Evolutionary conservation across 208 protist species (phyloP), one percentile per base, ranked within the genome.

Genomic region (Herpetomonas tarakana): DNA sequence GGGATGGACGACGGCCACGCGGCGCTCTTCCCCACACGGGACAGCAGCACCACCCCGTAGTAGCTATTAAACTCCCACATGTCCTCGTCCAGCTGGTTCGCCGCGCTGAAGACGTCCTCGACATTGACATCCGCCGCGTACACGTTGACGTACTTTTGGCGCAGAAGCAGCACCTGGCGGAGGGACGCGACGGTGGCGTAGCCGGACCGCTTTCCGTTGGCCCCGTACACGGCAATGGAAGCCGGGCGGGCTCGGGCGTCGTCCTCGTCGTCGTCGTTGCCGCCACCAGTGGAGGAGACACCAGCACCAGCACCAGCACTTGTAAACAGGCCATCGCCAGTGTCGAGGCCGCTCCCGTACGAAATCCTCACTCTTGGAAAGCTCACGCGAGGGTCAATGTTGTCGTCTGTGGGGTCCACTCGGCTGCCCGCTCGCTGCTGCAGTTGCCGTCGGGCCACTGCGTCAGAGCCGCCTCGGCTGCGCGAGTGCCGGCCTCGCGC

Each of bases 61-160:
- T 94, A 94, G 55, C 52, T 91, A 74, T 92, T 90, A 72, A 91
- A 94, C 78, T 94, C 86, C 81, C 82, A 93, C 28, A 78, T 62
- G 24, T 66, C 70, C 65, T 96, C 89, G 64, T 95, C 75, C 54
- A 95, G 85, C n/a, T 83, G 71, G 55, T 80, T 78, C 28, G 66
- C 65, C 7, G 76, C 50, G 59, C 63, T 90, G 62, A 95, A 95
- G 39, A 95, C 89, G 71, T 95, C 89, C 65, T 95, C 89, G 50
- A 95, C 71, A 49, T 82, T 71, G 25, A 71, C 61, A 62, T 78
- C 66, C 3, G 72, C 55, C 21, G 81, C 79, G 52, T 81, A 70
- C 19, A 88, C 72, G 53, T 77, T 81, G 25, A 78, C 66, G 68
- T 95, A 95, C 73, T 89, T 88, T 27, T 78, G 74, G 21, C 86